Evolutionary conservation across 2,329 filamentous ascomycete species (phyloP).

Genomic region (Uncinocarpus reesii): DNA sequence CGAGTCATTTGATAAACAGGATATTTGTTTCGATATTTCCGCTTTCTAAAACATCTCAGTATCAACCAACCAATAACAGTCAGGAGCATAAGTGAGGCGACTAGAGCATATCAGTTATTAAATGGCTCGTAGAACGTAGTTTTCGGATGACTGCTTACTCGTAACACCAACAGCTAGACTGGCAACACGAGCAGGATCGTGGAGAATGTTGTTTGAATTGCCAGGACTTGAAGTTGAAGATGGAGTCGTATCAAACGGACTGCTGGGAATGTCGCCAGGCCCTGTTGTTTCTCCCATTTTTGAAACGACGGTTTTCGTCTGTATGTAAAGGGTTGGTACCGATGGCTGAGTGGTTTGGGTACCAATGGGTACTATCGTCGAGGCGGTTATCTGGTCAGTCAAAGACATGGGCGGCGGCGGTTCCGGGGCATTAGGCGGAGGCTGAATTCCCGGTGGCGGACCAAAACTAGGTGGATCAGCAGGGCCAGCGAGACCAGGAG

Average conservation of each 20-base stretch:
- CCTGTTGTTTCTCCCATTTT: not conserved
- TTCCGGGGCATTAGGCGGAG: not conserved
- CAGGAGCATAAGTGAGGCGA: slow-evolving; percentile 1
- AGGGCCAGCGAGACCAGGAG: not conserved
- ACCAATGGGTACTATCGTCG: not conserved
- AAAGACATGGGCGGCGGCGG: not conserved
- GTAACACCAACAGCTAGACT: slow-evolving; percentile 8
- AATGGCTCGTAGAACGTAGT: not conserved
- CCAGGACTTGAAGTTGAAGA: not conserved
- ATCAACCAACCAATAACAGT: slow-evolving; percentile 7
- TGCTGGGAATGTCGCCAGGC: not conserved
- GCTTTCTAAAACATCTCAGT: slow-evolving; percentile 1
- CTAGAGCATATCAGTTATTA: not conserved
- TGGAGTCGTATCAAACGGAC: not conserved
- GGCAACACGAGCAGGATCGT: slow-evolving; percentile 4
- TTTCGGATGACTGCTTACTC: not conserved
- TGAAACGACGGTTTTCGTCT: not conserved
- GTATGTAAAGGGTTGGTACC: not conserved
- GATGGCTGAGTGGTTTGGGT: not conserved
- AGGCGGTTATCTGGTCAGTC: not conserved
- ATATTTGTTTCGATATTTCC: not conserved
- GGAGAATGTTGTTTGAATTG: not conserved
- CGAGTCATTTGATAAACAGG: not conserved
- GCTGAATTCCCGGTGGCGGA: not conserved
- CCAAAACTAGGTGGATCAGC: not conserved